Conservation (phyloP, 202 grass and related monocot species). For the Digitaria exilis region DNA sequence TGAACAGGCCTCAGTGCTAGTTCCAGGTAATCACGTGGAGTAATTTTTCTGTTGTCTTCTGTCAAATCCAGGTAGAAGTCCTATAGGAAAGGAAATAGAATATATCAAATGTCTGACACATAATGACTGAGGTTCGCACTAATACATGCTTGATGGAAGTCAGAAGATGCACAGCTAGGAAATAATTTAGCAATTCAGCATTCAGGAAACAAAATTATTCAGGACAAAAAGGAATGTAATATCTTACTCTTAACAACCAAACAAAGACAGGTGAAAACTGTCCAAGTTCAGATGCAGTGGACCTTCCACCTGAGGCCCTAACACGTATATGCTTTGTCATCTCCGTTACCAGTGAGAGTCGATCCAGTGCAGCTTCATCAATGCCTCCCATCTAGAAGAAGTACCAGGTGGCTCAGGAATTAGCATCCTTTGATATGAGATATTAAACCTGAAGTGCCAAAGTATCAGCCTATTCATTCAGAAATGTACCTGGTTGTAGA, state of each 20-base stretch:
- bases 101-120: conserved; percentile 12
- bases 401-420: conserved; percentile 2
- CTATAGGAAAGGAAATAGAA: conserved; percentile 43
- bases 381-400: conserved; percentile 91
- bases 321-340: conserved; percentile 99
- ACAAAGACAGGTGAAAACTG: conserved; percentile 98
- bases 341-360: conserved; percentile 95
- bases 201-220: conserved; percentile 2
- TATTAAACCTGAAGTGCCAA: background rate
- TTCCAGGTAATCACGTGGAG: conserved; percentile 92
- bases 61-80: conserved; percentile 96
- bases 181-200: background rate
- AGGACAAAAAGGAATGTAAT: conserved; percentile 19
- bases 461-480: background rate
- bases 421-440: conserved; percentile 18
- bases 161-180: conserved; percentile 3
- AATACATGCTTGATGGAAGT: background rate
- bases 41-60: conserved; percentile 93
- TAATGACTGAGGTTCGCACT: background rate
- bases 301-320: conserved; percentile 86
- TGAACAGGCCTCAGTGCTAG: conserved; percentile 84
- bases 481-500: conserved; percentile 92
- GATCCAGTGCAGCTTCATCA: conserved; percentile 91
- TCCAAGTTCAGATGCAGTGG: conserved; percentile 84
- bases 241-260: conserved; percentile 86